Percentiles rank a stretch among this genome's conserved stretches.
Conservation (phyloP, 2,329 filamentous ascomycete species). For the Davidsoniella virescens region DNA sequence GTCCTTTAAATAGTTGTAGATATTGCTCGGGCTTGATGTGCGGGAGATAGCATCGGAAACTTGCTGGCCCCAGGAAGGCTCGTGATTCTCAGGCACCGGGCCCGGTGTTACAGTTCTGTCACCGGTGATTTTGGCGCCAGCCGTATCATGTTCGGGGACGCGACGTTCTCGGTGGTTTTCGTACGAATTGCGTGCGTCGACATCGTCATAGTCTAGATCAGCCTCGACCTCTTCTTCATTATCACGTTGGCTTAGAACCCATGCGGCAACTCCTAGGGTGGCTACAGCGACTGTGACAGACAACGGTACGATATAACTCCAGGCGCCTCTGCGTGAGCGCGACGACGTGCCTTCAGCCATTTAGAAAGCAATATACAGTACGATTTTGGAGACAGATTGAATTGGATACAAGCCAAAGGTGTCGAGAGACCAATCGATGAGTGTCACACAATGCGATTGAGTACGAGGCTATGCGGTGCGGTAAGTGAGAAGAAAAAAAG, state of each 20-base stretch:
- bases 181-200: conserved; percentile 25
- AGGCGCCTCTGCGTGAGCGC: conserved; percentile 44
- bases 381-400: neutral
- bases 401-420: neutral
- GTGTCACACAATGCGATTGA: no score
- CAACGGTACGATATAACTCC: conserved; percentile 80
- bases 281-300: conserved; percentile 76
- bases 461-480: no score
- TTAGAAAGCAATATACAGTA: neutral
- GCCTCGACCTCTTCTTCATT: conserved; percentile 50
- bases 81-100: conserved; percentile 14
- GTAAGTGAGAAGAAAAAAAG: no score
- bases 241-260: conserved; percentile 85
- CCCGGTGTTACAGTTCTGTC: neutral
- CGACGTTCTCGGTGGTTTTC: conserved; percentile 1
- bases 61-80: conserved; percentile 46
- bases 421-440: neutral
- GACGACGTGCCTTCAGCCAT: conserved; percentile 20
- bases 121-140: neutral
- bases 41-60: conserved; percentile 69
- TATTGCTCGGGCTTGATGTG: conserved; percentile 74
- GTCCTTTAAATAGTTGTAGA: conserved; percentile 70
- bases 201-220: conserved; percentile 29
- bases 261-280: conserved; percentile 70
- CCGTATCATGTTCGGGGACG: conserved; percentile 19